These are phyloP conservation scores for Colletotrichum coccodes DNA, from an alignment of 2,329 filamentous ascomycete genomes.

Conservation along the genomic window DNA sequence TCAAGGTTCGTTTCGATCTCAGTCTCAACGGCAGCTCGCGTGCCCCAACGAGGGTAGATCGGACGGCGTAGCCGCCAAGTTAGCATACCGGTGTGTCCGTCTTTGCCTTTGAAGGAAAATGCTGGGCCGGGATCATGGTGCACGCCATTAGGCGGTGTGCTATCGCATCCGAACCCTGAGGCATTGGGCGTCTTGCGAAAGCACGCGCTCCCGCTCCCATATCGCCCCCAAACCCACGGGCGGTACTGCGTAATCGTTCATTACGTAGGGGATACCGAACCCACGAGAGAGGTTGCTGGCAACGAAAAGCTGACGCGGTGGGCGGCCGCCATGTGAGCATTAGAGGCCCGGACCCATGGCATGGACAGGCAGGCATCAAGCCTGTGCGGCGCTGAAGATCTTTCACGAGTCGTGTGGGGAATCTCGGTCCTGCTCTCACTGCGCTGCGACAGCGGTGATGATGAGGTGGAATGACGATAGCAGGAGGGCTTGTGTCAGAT, in stretches of 20 bases:
- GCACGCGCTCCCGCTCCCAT: background rate
- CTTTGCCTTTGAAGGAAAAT: background rate
- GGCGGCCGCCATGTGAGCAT: slow-evolving; percentile 10
- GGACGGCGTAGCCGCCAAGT: slow-evolving; percentile 19
- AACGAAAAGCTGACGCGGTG: slow-evolving; percentile 7
- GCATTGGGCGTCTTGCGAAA: background rate
- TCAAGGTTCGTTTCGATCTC: slow-evolving; percentile 30
- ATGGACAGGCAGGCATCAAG: slow-evolving; percentile 8
- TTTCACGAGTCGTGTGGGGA: slow-evolving; percentile 14
- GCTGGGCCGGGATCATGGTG: slow-evolving; percentile 8
- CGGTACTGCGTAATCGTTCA: background rate
- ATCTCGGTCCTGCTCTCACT: background rate
- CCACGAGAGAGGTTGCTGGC: background rate
- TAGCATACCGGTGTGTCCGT: too few relatives aligned
- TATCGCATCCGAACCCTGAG: slow-evolving; percentile 9
- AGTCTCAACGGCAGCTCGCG: slow-evolving; percentile 25
- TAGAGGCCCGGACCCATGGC: background rate
- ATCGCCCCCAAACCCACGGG: background rate
- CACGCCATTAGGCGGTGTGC: slow-evolving; percentile 23
- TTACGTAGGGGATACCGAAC: background rate
- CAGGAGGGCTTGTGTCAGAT: background rate
- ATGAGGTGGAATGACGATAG: slow-evolving; percentile 7
- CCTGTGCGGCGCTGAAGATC: slow-evolving; percentile 17
- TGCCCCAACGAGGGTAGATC: slow-evolving; percentile 21
- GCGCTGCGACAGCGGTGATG: background rate